Conservation (phyloP, 331 rosid genomes). For the Pyracantha coccinea region DNA sequence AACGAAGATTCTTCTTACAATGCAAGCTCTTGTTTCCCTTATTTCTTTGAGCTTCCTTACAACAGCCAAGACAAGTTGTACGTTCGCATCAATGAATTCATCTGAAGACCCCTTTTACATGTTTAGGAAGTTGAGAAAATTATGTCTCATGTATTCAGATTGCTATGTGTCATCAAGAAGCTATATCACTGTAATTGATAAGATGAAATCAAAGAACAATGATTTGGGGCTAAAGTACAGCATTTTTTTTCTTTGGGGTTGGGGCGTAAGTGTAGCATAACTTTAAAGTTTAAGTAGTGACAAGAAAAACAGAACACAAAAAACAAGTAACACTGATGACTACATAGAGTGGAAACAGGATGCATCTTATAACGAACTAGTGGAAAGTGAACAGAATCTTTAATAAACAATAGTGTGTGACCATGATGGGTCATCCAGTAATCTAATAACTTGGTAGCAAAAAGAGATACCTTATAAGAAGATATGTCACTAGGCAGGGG, state of each 20-base stretch:
- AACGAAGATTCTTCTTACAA: slow-evolving; percentile 45
- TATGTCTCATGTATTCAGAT: slow-evolving; percentile 34
- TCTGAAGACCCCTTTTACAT: slow-evolving; percentile 99
- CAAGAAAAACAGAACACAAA: background rate
- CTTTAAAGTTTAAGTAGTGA: background rate
- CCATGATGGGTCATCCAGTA: background rate
- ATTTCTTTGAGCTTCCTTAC: slow-evolving; percentile 73
- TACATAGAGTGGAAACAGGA: background rate
- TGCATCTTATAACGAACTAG: no score
- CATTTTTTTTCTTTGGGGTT: background rate
- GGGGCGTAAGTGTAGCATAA: background rate
- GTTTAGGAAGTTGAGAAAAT: slow-evolving; percentile 82
- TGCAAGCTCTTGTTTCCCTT: slow-evolving; percentile 58
- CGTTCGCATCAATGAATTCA: slow-evolving; percentile 95
- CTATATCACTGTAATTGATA: slow-evolving; percentile 19
- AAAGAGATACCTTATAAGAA: slow-evolving; percentile 81
- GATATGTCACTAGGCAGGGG: slow-evolving; percentile 82
- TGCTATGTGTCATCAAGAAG: slow-evolving; percentile 29
- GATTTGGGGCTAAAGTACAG: background rate
- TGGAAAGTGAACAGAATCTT: background rate
- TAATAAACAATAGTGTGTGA: background rate
- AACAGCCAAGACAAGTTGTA: slow-evolving; percentile 84
- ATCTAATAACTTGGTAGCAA: slow-evolving; percentile 10
- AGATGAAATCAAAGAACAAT: slow-evolving; percentile 22
- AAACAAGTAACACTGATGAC: background rate